phyloP scores from a whole-genome alignment of 805 yeast species.

The Scheffersomyces coipomensis region DNA sequence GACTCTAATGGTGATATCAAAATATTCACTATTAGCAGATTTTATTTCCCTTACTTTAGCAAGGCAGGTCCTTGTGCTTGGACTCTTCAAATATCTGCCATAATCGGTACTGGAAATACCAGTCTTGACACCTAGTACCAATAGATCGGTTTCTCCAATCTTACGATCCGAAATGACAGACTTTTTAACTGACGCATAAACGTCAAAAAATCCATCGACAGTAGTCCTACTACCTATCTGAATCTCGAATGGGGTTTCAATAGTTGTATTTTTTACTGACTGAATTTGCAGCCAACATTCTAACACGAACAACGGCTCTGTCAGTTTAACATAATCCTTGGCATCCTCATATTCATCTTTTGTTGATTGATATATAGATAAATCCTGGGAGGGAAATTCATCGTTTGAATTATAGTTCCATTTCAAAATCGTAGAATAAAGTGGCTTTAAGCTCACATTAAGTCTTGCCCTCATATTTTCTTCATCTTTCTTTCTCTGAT shows the following conservation, averaged over 20 bases:
- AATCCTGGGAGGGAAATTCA: conserved; percentile 59
- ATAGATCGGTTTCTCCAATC: conserved; percentile 72
- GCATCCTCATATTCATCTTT: conserved; percentile 56
- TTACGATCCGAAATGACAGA: conserved; percentile 48
- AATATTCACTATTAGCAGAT: conserved; percentile 57
- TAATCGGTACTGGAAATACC: conserved; percentile 12
- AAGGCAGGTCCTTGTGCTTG: conserved; percentile 53
- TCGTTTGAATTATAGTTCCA: conserved; percentile 70
- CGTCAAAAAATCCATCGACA: conserved; percentile 84
- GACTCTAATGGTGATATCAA: conserved; percentile 75
- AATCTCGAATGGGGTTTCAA: conserved; percentile 60
- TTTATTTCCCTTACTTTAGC: conserved; percentile 81
- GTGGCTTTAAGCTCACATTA: conserved; percentile 72
- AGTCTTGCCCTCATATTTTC: conserved; percentile 77
- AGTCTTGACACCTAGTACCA: conserved; percentile 50
- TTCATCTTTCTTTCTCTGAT: conserved; percentile 52
- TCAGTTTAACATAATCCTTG: conserved; percentile 63
- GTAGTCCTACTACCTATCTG: conserved; percentile 77
- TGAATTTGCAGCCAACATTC: conserved; percentile 95
- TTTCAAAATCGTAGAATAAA: conserved; percentile 63
- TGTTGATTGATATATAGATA: conserved; percentile 43
- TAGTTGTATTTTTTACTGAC: conserved; percentile 64
- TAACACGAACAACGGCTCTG: conserved; percentile 77
- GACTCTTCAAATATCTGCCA: conserved; percentile 25
- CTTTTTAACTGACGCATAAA: conserved; percentile 69